Conservation (phyloP, 306 rosid species). For the Citrullus mucosospermus region DNA sequence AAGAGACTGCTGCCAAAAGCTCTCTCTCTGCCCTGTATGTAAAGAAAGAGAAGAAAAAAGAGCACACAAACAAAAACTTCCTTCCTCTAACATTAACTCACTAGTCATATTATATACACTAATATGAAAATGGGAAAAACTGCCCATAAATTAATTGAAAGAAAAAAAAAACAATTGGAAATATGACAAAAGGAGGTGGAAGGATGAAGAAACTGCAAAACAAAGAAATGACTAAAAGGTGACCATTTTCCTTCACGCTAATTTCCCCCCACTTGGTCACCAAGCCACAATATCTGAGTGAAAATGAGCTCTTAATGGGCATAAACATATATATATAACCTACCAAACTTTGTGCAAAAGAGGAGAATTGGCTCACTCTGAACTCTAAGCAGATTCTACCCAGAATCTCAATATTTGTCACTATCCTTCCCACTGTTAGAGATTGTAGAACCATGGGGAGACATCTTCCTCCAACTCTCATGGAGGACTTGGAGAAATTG, state of each 20-base stretch:
- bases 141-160: slow-evolving; percentile 39
- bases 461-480: slow-evolving; percentile 35
- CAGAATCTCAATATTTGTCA: neutral
- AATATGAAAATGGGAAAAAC: slow-evolving; percentile 31
- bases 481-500: slow-evolving; percentile 32
- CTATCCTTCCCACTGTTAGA: slow-evolving; percentile 8
- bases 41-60: neutral
- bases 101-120: slow-evolving; percentile 52
- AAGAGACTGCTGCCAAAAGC: slow-evolving; percentile 1
- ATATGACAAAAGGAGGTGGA: neutral
- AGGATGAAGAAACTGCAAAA: neutral
- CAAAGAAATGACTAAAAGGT: neutral
- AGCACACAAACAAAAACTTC: neutral
- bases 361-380: neutral
- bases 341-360: slow-evolving; percentile 24
- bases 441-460: slow-evolving; percentile 35
- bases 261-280: slow-evolving; percentile 10
- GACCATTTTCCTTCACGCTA: slow-evolving; percentile 21
- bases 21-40: neutral
- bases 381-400: neutral
- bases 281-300: neutral
- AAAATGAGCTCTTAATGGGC: neutral
- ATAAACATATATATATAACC: neutral
- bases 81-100: slow-evolving; percentile 25
- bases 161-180: slow-evolving; percentile 8